phyloP scores from a whole-genome alignment of 768 basidiomycete genomes.

The Mycena vitilis region DNA sequence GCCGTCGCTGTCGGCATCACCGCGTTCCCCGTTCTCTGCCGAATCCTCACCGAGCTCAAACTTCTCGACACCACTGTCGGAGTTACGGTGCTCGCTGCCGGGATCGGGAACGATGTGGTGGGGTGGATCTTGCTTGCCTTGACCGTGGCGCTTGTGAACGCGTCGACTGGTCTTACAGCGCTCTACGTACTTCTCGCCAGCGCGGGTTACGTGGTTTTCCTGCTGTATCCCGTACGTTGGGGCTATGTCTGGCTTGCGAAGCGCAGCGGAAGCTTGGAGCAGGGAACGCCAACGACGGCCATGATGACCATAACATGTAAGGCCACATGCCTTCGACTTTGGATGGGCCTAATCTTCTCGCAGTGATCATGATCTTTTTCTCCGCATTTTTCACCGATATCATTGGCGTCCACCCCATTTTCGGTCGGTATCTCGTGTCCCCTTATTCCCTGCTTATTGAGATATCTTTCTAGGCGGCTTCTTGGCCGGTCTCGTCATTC shows the following conservation, averaged over 20 bases:
- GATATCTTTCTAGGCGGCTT: constrained; percentile 70
- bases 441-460: constrained; percentile 29
- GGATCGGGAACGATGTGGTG: constrained; percentile 81
- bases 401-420: constrained; percentile 82
- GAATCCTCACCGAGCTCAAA: constrained; percentile 86
- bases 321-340: not conserved
- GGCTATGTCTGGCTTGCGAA: constrained; percentile 74
- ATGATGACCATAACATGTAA: constrained; percentile 79
- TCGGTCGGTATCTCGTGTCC: constrained; percentile 50
- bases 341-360: not conserved
- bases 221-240: constrained; percentile 74
- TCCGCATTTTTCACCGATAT: constrained; percentile 90
- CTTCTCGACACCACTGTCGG: constrained; percentile 90
- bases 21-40: constrained; percentile 85
- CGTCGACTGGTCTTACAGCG: constrained; percentile 77
- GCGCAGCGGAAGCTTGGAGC: constrained; percentile 77
- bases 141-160: constrained; percentile 86
- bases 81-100: constrained; percentile 82
- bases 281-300: constrained; percentile 73
- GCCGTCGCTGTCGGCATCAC: constrained; percentile 87
- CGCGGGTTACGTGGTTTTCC: constrained; percentile 72
- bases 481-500: constrained; percentile 84
- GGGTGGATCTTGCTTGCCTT: constrained; percentile 90
- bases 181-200: constrained; percentile 82
- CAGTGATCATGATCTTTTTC: constrained; percentile 73